phyloP scores from a whole-genome alignment of 163 green algal genomes.

The Chloromonas sp. region DNA sequence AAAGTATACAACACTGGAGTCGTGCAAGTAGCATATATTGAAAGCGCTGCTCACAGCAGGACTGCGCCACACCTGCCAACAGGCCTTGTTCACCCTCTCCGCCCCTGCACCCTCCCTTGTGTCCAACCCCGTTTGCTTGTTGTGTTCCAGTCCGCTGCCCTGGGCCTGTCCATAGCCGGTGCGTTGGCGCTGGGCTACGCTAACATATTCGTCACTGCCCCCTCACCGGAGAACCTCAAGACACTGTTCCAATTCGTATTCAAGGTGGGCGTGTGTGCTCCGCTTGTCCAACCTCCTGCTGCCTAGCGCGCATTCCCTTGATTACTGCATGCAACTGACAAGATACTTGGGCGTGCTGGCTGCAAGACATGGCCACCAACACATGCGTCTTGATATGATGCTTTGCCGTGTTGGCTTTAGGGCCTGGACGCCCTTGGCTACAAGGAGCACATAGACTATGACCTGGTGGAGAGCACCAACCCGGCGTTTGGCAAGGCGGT shows the following conservation, averaged over 20 bases:
- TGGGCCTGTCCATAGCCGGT: constrained; percentile 92
- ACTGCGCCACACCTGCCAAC: neutral
- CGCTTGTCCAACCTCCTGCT: neutral
- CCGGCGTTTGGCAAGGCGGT: constrained; percentile 84
- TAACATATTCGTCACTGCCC: constrained; percentile 98
- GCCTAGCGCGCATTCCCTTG: no score
- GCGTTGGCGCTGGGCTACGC: constrained; percentile 83
- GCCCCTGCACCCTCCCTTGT: neutral
- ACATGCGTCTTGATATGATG: neutral
- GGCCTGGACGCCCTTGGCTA: constrained; percentile 74
- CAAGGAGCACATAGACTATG: constrained; percentile 95
- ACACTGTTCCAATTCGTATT: constrained; percentile 98
- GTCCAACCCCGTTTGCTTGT: neutral
- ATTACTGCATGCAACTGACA: no score
- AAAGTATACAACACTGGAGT: no score
- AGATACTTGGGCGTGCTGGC: no score
- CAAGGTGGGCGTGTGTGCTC: constrained; percentile 48
- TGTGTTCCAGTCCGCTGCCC: constrained; percentile 66
- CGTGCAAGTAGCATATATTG: no score
- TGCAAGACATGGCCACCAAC: no score
- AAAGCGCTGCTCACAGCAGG: no score
- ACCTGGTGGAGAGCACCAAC: constrained; percentile 91
- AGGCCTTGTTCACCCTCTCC: neutral
- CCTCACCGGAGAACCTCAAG: constrained; percentile 91
- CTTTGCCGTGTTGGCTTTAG: constrained; percentile 43